These are phyloP conservation scores for Phaffia australis DNA, from an alignment of 768 basidiomycete genomes.

Conservation along the genomic window DNA sequence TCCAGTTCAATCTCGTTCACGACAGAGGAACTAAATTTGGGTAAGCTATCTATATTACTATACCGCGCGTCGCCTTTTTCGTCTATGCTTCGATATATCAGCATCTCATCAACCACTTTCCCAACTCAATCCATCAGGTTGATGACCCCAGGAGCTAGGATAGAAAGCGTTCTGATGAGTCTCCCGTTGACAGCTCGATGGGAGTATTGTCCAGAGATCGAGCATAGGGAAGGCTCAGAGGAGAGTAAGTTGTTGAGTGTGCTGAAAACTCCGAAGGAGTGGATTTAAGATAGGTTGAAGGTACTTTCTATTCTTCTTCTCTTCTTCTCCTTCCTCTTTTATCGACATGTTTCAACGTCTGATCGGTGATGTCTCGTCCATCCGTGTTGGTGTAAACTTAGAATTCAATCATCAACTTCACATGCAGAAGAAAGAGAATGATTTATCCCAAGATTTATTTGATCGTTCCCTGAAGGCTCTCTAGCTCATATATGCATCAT, in stretches of 20 bases:
- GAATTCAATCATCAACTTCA: too few species aligned
- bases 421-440: too few species aligned
- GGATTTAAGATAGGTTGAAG: slow-evolving; percentile 42
- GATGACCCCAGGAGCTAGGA: slow-evolving; percentile 69
- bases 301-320: too few species aligned
- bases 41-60: slow-evolving; percentile 45
- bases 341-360: too few species aligned
- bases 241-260: slow-evolving; percentile 57
- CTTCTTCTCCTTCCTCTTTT: too few species aligned
- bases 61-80: neutral
- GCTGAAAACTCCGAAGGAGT: slow-evolving; percentile 53
- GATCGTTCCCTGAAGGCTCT: too few species aligned
- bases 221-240: slow-evolving; percentile 47
- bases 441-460: too few species aligned
- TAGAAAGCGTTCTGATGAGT: slow-evolving; percentile 52
- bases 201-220: slow-evolving; percentile 78
- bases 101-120: slow-evolving; percentile 1
- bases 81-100: neutral
- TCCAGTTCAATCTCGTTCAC: slow-evolving; percentile 83
- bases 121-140: slow-evolving; percentile 35
- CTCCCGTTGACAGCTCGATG: slow-evolving; percentile 75
- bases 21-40: slow-evolving; percentile 64
- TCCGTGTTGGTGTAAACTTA: too few species aligned
- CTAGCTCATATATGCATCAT: too few species aligned
- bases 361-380: too few species aligned